phyloP scores from a whole-genome alignment of 306 rosid genomes.

The Castanea mollissima region DNA sequence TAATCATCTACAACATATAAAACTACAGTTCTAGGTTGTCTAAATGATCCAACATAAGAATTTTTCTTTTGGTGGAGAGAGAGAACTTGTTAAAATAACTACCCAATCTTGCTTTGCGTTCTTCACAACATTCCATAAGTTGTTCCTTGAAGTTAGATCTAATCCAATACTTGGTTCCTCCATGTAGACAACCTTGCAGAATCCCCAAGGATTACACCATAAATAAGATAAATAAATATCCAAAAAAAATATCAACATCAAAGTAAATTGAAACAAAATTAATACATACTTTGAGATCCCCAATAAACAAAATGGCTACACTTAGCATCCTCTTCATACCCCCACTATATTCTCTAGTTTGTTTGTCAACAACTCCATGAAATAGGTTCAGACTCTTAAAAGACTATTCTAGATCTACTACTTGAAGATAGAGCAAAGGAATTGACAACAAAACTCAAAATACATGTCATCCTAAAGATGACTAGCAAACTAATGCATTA shows the following conservation, averaged over 20 bases:
- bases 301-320: slow-evolving; percentile 77
- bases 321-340: slow-evolving; percentile 97
- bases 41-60: no score
- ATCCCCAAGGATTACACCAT: neutral
- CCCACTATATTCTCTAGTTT: slow-evolving; percentile 78
- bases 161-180: slow-evolving; percentile 92
- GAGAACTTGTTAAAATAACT: slow-evolving; percentile 73
- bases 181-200: slow-evolving; percentile 77
- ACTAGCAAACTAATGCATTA: neutral
- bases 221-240: slow-evolving; percentile 9
- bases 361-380: slow-evolving; percentile 70
- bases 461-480: neutral
- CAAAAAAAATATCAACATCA: neutral
- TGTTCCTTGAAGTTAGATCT: slow-evolving; percentile 84
- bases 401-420: slow-evolving; percentile 69
- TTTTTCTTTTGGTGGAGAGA: neutral
- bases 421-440: slow-evolving; percentile 46
- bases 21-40: no score
- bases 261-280: slow-evolving; percentile 3
- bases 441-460: neutral
- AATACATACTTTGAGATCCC: slow-evolving; percentile 64
- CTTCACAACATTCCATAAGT: slow-evolving; percentile 77
- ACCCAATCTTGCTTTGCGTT: slow-evolving; percentile 76
- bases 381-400: slow-evolving; percentile 65
- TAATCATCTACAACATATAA: no score